phyloP scores from a whole-genome alignment of 225 moss, liverwort and hornwort species.

The Asterella californica region DNA sequence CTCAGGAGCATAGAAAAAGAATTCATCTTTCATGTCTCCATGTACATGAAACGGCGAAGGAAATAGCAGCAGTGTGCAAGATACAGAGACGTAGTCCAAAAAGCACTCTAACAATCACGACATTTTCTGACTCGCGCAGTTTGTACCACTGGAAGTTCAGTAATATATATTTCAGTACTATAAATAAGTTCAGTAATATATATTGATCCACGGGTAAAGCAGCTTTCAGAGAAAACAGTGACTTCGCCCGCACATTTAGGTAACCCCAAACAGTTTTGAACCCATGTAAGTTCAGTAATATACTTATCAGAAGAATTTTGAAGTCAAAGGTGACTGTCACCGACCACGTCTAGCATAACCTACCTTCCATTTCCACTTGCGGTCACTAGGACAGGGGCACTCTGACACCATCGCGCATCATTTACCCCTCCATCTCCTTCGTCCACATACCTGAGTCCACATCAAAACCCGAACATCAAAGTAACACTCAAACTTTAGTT shows the following conservation, averaged over 20 bases:
- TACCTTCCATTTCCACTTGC: slow-evolving; percentile 95
- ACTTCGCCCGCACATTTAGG: no score
- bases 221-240: no score
- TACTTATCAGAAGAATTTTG: no score
- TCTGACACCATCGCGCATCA: slow-evolving; percentile 83
- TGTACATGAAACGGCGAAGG: not conserved
- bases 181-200: not conserved
- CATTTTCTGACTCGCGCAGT: not conserved
- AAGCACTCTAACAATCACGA: not conserved
- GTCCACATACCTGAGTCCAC: slow-evolving; percentile 59
- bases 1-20: no score
- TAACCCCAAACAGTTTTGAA: no score
- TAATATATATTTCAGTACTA: not conserved
- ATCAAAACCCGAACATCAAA: not conserved
- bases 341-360: not conserved
- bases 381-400: slow-evolving; percentile 71
- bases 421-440: slow-evolving; percentile 91
- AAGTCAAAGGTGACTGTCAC: not conserved
- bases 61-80: not conserved
- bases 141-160: not conserved
- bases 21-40: no score
- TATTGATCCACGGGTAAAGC: no score
- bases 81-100: not conserved
- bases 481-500: no score
- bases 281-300: no score